Evolutionary conservation across 1,284 basidiomycete genomes (phyloP).

Genomic region (Ceratorhiza oryzae-sativae): DNA sequence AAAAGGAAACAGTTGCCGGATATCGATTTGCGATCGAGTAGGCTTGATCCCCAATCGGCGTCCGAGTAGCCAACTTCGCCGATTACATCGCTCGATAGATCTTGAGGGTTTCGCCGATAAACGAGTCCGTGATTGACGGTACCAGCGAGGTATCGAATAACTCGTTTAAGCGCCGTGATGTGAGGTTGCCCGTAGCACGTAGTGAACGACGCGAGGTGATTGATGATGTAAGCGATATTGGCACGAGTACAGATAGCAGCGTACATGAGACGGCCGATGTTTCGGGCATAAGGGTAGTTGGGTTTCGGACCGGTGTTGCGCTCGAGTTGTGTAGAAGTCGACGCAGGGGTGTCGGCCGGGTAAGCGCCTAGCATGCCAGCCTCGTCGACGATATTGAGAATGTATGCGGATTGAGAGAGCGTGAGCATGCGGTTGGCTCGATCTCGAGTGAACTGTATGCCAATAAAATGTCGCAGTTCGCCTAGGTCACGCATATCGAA

Average conservation of each 20-base stretch:
- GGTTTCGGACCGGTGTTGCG: not conserved
- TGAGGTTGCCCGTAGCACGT: conserved; percentile 50
- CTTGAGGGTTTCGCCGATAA: not conserved
- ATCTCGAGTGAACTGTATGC: conserved; percentile 10
- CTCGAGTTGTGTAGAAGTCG: not conserved
- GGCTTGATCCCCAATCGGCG: conserved; percentile 29
- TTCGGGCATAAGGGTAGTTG: not conserved
- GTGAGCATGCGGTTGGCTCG: not conserved
- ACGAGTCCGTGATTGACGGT: conserved; percentile 43
- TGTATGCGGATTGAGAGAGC: conserved; percentile 12
- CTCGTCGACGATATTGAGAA: conserved; percentile 14
- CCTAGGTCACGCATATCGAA: conserved; percentile 36
- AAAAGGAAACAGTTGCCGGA: conserved; percentile 46
- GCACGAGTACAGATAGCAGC: not conserved
- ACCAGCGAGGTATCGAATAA: conserved; percentile 51
- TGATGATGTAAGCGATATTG: conserved; percentile 52
- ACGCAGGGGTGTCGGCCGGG: not conserved
- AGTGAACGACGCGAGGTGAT: conserved; percentile 51
- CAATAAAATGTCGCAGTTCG: not conserved
- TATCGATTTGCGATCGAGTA: conserved; percentile 42
- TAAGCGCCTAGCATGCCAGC: conserved; percentile 3
- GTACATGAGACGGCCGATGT: not conserved
- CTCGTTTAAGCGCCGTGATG: conserved; percentile 50
- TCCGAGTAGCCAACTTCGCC: conserved; percentile 20
- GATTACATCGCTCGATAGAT: not conserved